Evolutionary conservation across 106 monocot genomes (phyloP).

Genomic region (Platanthera zijinensis): DNA sequence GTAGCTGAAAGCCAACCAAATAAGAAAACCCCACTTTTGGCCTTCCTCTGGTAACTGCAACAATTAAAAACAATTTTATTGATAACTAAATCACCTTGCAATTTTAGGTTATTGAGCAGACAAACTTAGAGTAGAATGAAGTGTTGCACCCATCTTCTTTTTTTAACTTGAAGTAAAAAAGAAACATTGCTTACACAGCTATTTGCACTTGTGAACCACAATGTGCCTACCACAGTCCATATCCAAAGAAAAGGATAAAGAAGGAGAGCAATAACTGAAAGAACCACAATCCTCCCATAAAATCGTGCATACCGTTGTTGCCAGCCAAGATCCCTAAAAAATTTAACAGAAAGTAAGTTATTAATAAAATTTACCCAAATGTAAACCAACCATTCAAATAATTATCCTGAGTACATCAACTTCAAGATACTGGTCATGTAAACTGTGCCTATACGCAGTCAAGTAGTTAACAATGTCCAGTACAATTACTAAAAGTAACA

Average conservation of each 20-base stretch:
- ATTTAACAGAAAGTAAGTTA: neutral
- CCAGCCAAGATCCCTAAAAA: slow-evolving; percentile 85
- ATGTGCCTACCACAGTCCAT: slow-evolving; percentile 91
- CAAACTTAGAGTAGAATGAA: neutral
- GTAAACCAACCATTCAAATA: neutral
- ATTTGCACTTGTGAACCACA: slow-evolving; percentile 87
- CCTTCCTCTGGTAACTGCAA: slow-evolving; percentile 75
- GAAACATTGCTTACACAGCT: slow-evolving; percentile 66
- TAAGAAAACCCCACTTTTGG: slow-evolving; percentile 80
- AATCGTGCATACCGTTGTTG: slow-evolving; percentile 89
- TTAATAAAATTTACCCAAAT: slow-evolving; percentile 7
- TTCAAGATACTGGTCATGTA: neutral
- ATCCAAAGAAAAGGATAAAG: slow-evolving; percentile 97
- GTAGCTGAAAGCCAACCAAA: slow-evolving; percentile 82
- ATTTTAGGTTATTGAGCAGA: neutral
- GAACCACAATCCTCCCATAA: slow-evolving; percentile 81
- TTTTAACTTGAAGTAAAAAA: neutral
- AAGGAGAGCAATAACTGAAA: slow-evolving; percentile 70
- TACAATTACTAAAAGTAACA: neutral
- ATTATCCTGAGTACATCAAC: neutral
- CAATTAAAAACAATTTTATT: neutral
- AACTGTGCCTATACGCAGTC: neutral
- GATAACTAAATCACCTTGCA: neutral
- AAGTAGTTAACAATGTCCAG: neutral
- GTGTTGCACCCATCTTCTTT: neutral